Evolutionary conservation across 768 basidiomycete species (phyloP), one percentile per base, ranked within the genome.

Genomic region (Russula earlei): DNA sequence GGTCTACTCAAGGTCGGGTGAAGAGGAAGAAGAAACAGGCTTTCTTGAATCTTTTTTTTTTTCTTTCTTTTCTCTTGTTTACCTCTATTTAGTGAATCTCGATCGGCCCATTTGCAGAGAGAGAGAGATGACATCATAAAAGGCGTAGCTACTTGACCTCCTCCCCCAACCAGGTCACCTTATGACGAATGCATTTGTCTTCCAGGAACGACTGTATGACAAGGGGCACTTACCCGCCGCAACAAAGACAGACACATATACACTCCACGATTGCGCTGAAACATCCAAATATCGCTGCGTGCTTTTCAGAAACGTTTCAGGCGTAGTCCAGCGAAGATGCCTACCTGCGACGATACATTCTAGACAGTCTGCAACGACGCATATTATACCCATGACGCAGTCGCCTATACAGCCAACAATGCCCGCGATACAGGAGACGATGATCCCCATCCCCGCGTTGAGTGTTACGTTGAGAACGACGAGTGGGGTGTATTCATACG

Each of bases 321-420:
- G n/a, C n/a, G 36, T 38, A 31, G 10, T 31, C 29, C 10, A 2
- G 27, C 34, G 12, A 27, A 8, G 10, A 17, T 17, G 31, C 49
- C 46, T 54, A 77, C 78, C 70, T 41, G 65, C 72, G 41, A 80
- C 67, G 19, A 79, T 72, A 52, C 77, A 77, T 64, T 76, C 75
- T 24, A 79, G 36, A 48, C 74, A 76, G 4, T 70, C 73, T 11
- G 71, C 74, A 36, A 79, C 72, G 20, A 64, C 51, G 14, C 60
- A 63, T 6, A 77, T 62, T 45, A 77, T 65, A 15, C 65, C 62
- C 67, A 76, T 73, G 43, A 79, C 65, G 11, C 66, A 64, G 17
- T 67, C 76, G 5, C 73, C 76, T 33, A 78, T 73, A 55, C 78
- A 78, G 51, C 61, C 64, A 55, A 78, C 69, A 12, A 38, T 50